Percentiles rank a stretch among this genome's conserved stretches.
These are phyloP conservation scores for Bimuria novae-zelandiae DNA, from an alignment of 2,329 filamentous ascomycete genomes.

Conservation along the genomic window DNA sequence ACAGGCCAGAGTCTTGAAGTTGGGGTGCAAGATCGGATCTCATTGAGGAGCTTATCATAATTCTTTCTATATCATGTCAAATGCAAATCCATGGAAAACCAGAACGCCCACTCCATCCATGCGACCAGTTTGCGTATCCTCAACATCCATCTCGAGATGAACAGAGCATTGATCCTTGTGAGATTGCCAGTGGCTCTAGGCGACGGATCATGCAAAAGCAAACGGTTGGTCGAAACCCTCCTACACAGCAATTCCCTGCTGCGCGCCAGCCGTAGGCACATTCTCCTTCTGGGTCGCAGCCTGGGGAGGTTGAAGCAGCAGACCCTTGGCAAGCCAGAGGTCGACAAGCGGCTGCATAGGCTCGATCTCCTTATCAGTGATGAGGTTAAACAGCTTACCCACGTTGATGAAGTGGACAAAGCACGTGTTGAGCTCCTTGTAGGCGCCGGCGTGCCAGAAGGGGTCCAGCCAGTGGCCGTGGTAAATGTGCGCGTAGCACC, in stretches of 20 bases:
- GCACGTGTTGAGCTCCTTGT: constrained; percentile 59
- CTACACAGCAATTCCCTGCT: constrained; percentile 22
- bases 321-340: constrained; percentile 86
- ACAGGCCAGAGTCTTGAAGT: no score
- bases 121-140: constrained; percentile 2
- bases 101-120: constrained; percentile 7
- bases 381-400: constrained; percentile 77
- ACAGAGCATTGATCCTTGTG: no score
- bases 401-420: constrained; percentile 60
- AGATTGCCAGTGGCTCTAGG: background rate
- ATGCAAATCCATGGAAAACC: constrained; percentile 7
- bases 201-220: background rate
- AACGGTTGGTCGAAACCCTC: background rate
- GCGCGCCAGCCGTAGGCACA: constrained; percentile 16
- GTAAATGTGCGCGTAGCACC: constrained; percentile 59
- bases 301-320: constrained; percentile 63
- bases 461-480: constrained; percentile 57
- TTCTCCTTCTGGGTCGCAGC: constrained; percentile 24
- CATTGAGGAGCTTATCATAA: constrained; percentile 3
- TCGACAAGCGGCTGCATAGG: constrained; percentile 95
- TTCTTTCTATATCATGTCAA: constrained; percentile 5
- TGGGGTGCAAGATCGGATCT: background rate
- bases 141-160: no score
- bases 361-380: constrained; percentile 88
- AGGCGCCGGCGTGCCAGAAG: constrained; percentile 55